Conservation (phyloP, 1,284 basidiomycete species). For the Volvariella surrecta region DNA sequence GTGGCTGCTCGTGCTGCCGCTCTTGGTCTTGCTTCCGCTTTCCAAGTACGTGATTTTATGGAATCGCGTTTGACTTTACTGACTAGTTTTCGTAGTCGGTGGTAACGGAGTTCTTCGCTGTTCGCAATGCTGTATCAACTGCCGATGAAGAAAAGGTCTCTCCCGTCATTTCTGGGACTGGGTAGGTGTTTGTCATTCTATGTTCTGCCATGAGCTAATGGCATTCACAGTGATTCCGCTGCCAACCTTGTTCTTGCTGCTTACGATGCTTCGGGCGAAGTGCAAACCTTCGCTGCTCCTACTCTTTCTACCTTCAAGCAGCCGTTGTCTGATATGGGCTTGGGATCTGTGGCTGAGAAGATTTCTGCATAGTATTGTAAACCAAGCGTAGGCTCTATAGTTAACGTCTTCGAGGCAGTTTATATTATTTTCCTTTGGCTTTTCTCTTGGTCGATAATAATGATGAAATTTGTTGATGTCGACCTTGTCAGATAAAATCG, state of each 20-base stretch:
- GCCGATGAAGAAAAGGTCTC: not conserved
- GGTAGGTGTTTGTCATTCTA: constrained; percentile 11
- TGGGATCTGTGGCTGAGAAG: too few species aligned
- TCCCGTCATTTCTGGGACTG: constrained; percentile 1
- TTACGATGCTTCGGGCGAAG: not conserved
- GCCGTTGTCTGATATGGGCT: too few species aligned
- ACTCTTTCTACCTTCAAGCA: not conserved
- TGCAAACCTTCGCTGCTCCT: not conserved
- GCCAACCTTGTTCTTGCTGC: constrained; percentile 15
- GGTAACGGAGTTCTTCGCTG: constrained; percentile 5
- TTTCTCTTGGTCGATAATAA: too few species aligned
- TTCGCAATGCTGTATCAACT: not conserved
- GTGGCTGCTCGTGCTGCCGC: constrained; percentile 5
- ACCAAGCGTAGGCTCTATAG: too few species aligned
- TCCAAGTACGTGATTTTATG: constrained; percentile 6
- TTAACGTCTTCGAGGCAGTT: too few species aligned
- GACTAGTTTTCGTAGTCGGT: constrained; percentile 4
- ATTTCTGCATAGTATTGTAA: too few species aligned
- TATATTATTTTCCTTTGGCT: too few species aligned
- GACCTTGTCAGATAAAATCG: too few species aligned
- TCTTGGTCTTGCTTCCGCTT: constrained; percentile 4
- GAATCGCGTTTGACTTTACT: not conserved
- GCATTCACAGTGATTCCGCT: constrained; percentile 17
- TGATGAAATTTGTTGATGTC: too few species aligned
- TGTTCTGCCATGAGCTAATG: constrained; percentile 17